Base-by-base conservation (phyloP, 805 yeast genomes). In the Hanseniaspora singularis region DNA sequence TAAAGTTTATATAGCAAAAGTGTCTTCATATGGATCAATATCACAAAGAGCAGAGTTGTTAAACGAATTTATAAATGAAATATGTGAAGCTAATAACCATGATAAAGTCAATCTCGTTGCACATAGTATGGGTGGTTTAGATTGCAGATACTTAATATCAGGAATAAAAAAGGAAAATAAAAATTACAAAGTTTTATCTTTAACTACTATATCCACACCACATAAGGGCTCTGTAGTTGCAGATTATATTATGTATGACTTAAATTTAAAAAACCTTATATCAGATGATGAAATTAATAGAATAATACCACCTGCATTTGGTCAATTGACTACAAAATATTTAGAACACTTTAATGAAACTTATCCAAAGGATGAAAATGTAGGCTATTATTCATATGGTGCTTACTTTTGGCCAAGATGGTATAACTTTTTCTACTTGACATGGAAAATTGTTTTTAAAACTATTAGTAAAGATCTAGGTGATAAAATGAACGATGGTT, bases 101-200 rank as follows among this genome's bases (percentile, higher is more conserved):
- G 52, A 76, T 18, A 77, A 76, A 50, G 69, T 87, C 14, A 88
- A 88, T 56, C 59, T 87, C 37, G 69, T 87, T 22, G 92, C 92
- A 5, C 96, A 87, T 58, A 85, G 95, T 0, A 86, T 87, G 96
- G 96, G 96, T 4, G 96, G 96, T 0, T 64, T 87, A 26, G 96
- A 88, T 57, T 75, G 87, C 28, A 65, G 96, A 43, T 84, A 77
- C 57, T 61, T 88, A 52, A 81, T 86, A 2, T 70, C 83, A 0
- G 66, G 72, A 40, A 58, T 81, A 3, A 61, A 67, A 40, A 16
- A 31, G 2, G 64, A 59, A 49, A 43, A 55, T 37, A 53, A 69
- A 22, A 63, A 69, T 36, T 79, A 75, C 54, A 65, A 75, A 53
- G 81, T 88, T 8, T 75, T 70, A 1, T 81, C 92, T 34, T 64